Evolutionary conservation across 345 rosid genomes (phyloP), one percentile per base, ranked within the genome.

Genomic region (Corchorus olitorius): DNA sequence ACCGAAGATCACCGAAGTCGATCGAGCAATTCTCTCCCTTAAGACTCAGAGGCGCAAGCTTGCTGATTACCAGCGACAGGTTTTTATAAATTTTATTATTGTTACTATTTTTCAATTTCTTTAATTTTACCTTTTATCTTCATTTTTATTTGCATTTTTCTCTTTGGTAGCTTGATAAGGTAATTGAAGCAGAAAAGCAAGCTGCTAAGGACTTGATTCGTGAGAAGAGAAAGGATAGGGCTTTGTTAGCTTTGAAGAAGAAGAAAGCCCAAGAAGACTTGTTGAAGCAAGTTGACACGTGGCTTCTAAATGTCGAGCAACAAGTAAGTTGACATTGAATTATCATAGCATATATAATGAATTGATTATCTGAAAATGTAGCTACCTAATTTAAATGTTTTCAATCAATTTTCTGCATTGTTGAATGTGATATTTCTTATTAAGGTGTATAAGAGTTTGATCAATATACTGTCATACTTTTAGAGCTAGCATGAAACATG

Each of bases 11-110:
- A 92, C 97, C 5, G 97, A 93, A 12, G 94, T 96, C 17, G 99
- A 96, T 84, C 87, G 87, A 76, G 99, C 97, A 35, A 91, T 93
- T 75, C 98, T 96, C 20, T 90, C 97, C 70, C 97, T 96, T 81
- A 96, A 96, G 85, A 93, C 97, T 81, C 97, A 93, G 79, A 83
- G 98, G 52, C 97, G 99, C 69, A 96, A 96, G 84, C 97, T 96
- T 78, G 98, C 82, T 22, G 89, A 91, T 54, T 92, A 92, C 72
- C 99, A 96, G 83, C 97, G 82, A 76, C 91, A 91, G 98, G 98
- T 95, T 70, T 66, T 33, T 56, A 62, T 20, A 7, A 6, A 4
- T 49, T 5, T 69, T 69, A 4, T 2, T 27, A 20, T 60, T 22
- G 17, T 68, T 74, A 27, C 27, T 27, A 27, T 27, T 37, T 15